Percentiles rank a stretch among this genome's conserved stretches.
These are phyloP conservation scores for Pichia inconspicua DNA, from an alignment of 1,139 yeast genomes.

Conservation along the genomic window DNA sequence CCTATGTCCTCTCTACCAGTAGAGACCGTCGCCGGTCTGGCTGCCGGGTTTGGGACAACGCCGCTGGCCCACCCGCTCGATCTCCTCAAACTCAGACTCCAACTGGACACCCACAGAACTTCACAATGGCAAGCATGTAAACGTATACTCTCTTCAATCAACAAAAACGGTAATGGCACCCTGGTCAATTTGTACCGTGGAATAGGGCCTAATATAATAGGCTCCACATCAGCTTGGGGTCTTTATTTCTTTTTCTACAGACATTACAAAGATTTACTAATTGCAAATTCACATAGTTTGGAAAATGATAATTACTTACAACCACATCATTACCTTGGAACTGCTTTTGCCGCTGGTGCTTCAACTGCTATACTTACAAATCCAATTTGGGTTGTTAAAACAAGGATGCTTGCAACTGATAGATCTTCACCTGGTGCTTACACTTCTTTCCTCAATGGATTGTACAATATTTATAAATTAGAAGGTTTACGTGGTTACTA, in stretches of 20 bases:
- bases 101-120: constrained; percentile 32
- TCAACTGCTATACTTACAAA: constrained; percentile 72
- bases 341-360: constrained; percentile 66
- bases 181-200: constrained; percentile 56
- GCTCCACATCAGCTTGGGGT: constrained; percentile 86
- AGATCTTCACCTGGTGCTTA: constrained; percentile 44
- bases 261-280: constrained; percentile 37
- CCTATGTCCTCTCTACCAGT: constrained; percentile 9
- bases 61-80: constrained; percentile 83
- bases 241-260: constrained; percentile 72
- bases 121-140: constrained; percentile 22
- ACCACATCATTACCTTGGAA: constrained; percentile 35
- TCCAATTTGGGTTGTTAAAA: constrained; percentile 90
- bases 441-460: constrained; percentile 49
- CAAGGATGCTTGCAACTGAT: constrained; percentile 66
- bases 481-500: constrained; percentile 75
- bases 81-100: constrained; percentile 73
- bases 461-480: constrained; percentile 37
- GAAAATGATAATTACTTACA: constrained; percentile 19
- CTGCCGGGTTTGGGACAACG: constrained; percentile 81
- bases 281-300: constrained; percentile 1
- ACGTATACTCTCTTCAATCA: constrained; percentile 17
- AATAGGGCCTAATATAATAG: constrained; percentile 67
- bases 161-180: constrained; percentile 15
- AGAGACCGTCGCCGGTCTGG: constrained; percentile 67